Percentiles rank a stretch among this genome's conserved stretches.
Conservation (phyloP, 129 eudicot species). For the Silybum marianum region DNA sequence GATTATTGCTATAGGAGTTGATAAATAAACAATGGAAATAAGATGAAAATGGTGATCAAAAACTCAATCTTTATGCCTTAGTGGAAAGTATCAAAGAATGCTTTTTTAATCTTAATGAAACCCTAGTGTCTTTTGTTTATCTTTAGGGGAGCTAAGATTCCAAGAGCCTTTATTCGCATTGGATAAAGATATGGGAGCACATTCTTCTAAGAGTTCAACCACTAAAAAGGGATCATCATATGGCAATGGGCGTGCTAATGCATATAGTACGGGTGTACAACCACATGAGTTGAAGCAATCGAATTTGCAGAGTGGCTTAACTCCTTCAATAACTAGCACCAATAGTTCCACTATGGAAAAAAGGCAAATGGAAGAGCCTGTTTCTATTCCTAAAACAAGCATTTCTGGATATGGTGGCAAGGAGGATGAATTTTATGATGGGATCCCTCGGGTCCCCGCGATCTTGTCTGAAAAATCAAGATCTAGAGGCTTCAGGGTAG, state of each 20-base stretch:
- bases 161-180: neutral
- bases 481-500: conserved; percentile 56
- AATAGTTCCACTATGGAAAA: conserved; percentile 18
- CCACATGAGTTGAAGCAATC: conserved; percentile 30
- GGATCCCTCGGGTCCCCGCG: conserved; percentile 68
- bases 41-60: neutral
- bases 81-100: neutral
- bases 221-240: conserved; percentile 25
- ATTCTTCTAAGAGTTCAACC: conserved; percentile 41
- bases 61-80: neutral
- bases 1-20: neutral
- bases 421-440: conserved; percentile 80
- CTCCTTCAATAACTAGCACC: conserved; percentile 9
- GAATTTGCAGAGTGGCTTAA: conserved; percentile 13
- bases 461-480: conserved; percentile 56
- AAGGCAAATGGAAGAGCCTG: conserved; percentile 22
- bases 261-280: conserved; percentile 3
- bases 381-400: conserved; percentile 21
- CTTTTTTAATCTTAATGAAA: conserved; percentile 3
- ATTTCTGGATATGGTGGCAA: conserved; percentile 19
- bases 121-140: neutral
- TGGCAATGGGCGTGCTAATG: conserved; percentile 8
- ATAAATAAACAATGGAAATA: neutral
- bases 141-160: neutral
- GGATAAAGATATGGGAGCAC: conserved; percentile 37